Evolutionary conservation across 2,329 filamentous ascomycete genomes (phyloP).

Genomic region (Epicoccum nigrum): DNA sequence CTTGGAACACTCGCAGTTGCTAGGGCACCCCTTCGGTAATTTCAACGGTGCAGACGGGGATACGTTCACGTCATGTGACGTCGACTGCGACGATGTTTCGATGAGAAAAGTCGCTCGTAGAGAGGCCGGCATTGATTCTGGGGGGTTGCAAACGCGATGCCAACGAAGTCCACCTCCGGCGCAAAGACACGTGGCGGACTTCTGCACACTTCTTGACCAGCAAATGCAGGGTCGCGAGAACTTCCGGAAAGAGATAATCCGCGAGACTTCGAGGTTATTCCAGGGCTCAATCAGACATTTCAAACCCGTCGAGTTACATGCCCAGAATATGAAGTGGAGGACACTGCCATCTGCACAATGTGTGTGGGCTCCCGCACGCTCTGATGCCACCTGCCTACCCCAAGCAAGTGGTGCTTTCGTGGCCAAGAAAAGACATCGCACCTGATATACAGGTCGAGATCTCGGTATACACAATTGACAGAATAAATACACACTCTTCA

Average conservation of each 20-base stretch:
- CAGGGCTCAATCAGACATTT: slow-evolving; percentile 37
- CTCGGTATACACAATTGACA: too few species aligned
- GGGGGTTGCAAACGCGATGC: slow-evolving; percentile 48
- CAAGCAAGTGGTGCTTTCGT: slow-evolving; percentile 7
- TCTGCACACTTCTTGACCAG: slow-evolving; percentile 49
- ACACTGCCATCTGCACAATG: slow-evolving; percentile 18
- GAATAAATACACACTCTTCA: too few species aligned
- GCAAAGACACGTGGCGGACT: slow-evolving; percentile 51
- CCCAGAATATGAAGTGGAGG: slow-evolving; percentile 39
- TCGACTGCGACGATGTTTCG: slow-evolving; percentile 17
- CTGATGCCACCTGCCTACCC: slow-evolving; percentile 19
- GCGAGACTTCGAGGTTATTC: slow-evolving; percentile 41
- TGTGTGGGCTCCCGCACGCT: slow-evolving; percentile 6
- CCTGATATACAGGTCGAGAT: too few species aligned
- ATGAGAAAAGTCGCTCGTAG: slow-evolving; percentile 21
- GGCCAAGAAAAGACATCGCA: too few species aligned
- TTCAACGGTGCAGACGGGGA: too few species aligned
- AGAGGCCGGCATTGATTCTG: slow-evolving; percentile 40
- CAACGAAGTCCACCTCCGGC: slow-evolving; percentile 41
- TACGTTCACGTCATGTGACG: slow-evolving; percentile 22
- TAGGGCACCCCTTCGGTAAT: not conserved
- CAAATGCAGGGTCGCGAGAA: slow-evolving; percentile 43
- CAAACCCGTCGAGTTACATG: slow-evolving; percentile 31
- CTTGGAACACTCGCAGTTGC: slow-evolving; percentile 9
- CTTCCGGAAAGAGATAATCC: slow-evolving; percentile 42